These are phyloP conservation scores for Trichoderma oligosporum DNA, from an alignment of 2,329 filamentous ascomycete genomes.

Conservation along the genomic window DNA sequence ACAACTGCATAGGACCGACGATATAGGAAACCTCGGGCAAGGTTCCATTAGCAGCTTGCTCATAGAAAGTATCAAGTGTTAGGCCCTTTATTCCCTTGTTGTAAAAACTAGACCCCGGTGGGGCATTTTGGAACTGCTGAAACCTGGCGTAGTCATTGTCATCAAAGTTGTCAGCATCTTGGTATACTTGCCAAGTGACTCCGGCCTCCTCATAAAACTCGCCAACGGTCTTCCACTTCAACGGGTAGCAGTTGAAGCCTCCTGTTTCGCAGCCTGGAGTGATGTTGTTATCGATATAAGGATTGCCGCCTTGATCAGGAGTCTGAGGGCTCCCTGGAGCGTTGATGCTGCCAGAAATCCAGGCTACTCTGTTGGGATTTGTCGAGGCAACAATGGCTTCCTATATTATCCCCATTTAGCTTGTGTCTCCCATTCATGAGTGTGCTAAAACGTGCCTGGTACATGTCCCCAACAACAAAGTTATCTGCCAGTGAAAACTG, in stretches of 20 bases:
- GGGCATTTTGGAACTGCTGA: conserved; percentile 47
- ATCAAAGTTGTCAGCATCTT: conserved; percentile 50
- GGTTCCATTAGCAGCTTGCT: conserved; percentile 46
- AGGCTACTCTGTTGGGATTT: conserved; percentile 50
- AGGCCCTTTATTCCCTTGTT: conserved; percentile 45
- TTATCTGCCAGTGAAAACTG: conserved; percentile 53
- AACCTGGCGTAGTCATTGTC: conserved; percentile 55
- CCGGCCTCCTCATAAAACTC: conserved; percentile 47
- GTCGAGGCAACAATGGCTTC: conserved; percentile 51
- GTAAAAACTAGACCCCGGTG: conserved; percentile 38
- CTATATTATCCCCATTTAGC: conserved; percentile 19
- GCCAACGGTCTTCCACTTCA: conserved; percentile 51
- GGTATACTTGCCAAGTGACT: conserved; percentile 49
- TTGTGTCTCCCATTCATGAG: neutral
- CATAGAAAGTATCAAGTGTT: conserved; percentile 48
- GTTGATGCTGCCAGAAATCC: conserved; percentile 51
- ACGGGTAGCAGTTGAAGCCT: conserved; percentile 49
- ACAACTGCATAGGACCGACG: conserved; percentile 47
- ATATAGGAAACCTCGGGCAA: conserved; percentile 51
- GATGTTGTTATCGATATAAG: conserved; percentile 50
- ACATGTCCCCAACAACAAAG: conserved; percentile 55
- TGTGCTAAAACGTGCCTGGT: conserved; percentile 31
- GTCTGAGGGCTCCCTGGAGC: conserved; percentile 43
- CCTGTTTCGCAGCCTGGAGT: conserved; percentile 41
- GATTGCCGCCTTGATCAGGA: conserved; percentile 40